Base-by-base conservation (phyloP, 768 basidiomycete genomes). In the Pleurotus tuoliensis region DNA sequence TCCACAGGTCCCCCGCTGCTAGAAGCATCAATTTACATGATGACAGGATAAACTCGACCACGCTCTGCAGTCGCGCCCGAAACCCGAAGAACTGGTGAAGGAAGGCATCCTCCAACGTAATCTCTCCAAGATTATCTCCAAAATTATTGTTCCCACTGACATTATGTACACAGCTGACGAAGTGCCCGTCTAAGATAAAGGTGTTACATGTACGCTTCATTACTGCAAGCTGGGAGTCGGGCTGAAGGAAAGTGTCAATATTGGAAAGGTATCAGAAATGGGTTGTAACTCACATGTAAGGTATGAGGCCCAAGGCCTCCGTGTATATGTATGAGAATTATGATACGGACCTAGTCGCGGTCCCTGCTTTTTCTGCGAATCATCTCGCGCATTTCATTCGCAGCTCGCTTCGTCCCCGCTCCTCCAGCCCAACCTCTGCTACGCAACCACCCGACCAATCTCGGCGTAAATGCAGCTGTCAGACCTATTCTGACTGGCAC, bases 401-500 rank as follows among this genome's bases (percentile, higher is more conserved):
- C 84, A 11, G 88, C 91, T 38, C 87, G 78, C 62, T 73, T 78
- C 5, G 87, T 78, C 4, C 90, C 89, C n/a, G 78, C 82, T 20
- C 82, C 74, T 11, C 90, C 87, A 1, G 83, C 86, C 93, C 93
- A 98, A 1, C 94, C 94, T 59, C 86, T 74, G 37, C 70, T 73
- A n/a, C 82, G 76, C 53, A 98, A 72, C 91, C 92, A 96, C 16
- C 80, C 78, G 3, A 97, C 94, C n/a, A 98, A 69, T 61, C 79
- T 80, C 0, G 94, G 94, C 0, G 94, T 96, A 51, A 91, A 73
- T 1, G 85, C 86, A 1, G 91, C 93, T 0, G 96, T 98, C 59
- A 95, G 71, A 0, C 94, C 97, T 0, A 97, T 82, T 40, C 97
- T 78, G 20, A 99, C 70, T 7, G 97, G 97, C 18, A 98, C 68